Percentiles rank a stretch among this genome's conserved stretches.
These are phyloP conservation scores for Populus tremula DNA, from an alignment of 345 rosid genomes.

Conservation along the genomic window DNA sequence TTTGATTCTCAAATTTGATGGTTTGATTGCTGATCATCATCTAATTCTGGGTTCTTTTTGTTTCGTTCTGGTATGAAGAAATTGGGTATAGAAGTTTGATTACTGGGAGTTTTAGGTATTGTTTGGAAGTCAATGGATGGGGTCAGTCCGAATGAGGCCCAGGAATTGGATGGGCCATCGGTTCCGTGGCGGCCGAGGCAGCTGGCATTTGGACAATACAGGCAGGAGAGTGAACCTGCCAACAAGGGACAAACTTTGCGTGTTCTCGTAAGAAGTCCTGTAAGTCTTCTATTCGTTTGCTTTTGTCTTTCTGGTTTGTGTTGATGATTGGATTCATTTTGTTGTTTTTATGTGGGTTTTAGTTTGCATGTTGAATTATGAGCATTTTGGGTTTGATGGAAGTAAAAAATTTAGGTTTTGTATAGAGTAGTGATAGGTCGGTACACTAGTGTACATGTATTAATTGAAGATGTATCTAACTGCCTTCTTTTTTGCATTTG, in stretches of 20 bases:
- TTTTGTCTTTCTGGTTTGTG: background rate
- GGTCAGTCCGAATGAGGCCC: conserved; percentile 43
- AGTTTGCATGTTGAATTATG: conserved; percentile 10
- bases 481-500: background rate
- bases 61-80: conserved; percentile 25
- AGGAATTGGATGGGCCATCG: conserved; percentile 31
- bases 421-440: conserved; percentile 10
- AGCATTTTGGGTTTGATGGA: conserved; percentile 1
- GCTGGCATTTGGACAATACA: conserved; percentile 56
- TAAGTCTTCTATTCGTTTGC: conserved; percentile 36
- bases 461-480: background rate
- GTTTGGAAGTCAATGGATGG: conserved; percentile 51
- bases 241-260: conserved; percentile 37
- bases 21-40: conserved; percentile 29
- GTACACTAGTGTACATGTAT: background rate
- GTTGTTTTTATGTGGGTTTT: conserved; percentile 12
- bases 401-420: conserved; percentile 5
- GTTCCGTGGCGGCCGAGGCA: conserved; percentile 66
- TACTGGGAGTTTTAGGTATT: conserved; percentile 18
- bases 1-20: conserved; percentile 20
- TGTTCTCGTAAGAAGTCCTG: conserved; percentile 62
- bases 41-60: background rate
- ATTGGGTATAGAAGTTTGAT: conserved; percentile 37
- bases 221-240: conserved; percentile 25
- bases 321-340: background rate